A percentile compares a stretch with the other conserved stretches of the same genome.
These are phyloP conservation scores for Chlamydomonas incerta DNA, from an alignment of 139 green algal genomes.

Conservation along the genomic window DNA sequence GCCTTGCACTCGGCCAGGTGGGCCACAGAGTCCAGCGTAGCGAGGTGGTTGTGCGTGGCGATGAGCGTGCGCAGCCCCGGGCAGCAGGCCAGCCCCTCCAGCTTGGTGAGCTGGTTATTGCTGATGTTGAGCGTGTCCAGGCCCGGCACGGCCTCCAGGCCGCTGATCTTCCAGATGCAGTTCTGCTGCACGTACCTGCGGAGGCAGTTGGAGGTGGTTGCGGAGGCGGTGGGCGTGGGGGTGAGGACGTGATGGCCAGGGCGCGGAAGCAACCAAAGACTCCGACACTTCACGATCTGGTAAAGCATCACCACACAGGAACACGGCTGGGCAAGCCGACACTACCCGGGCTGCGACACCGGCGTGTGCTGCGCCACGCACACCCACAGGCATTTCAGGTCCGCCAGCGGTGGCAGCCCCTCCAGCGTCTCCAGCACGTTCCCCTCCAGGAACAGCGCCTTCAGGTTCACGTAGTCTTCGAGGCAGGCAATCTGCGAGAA, in stretches of 20 bases:
- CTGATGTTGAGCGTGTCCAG: constrained; percentile 89
- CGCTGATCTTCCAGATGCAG: constrained; percentile 57
- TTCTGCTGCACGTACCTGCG: constrained; percentile 91
- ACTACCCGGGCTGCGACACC: too few relatives aligned
- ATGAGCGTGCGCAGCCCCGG: constrained; percentile 75
- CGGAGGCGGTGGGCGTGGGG: neutral
- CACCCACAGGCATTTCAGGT: constrained; percentile 88
- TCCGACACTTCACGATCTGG: too few relatives aligned
- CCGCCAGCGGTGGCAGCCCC: constrained; percentile 75
- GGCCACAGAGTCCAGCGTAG: constrained; percentile 52
- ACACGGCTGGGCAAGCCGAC: too few relatives aligned
- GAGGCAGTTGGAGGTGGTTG: neutral
- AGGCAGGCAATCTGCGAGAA: constrained; percentile 77
- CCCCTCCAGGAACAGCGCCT: constrained; percentile 88
- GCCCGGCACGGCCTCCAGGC: constrained; percentile 66
- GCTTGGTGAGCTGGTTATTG: constrained; percentile 76
- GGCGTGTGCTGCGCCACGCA: neutral
- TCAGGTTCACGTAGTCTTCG: constrained; percentile 84
- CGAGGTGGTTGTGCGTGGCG: constrained; percentile 75
- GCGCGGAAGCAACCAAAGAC: too few relatives aligned
- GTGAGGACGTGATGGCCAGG: neutral
- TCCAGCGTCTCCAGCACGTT: constrained; percentile 86
- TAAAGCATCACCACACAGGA: too few relatives aligned
- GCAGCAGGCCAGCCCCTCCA: constrained; percentile 68
- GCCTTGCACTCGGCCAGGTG: constrained; percentile 60